Percentiles rank a stretch among this genome's conserved stretches.
Conservation (phyloP, 164 flowering plant genomes). For the Tetrastigma voinierianum region DNA sequence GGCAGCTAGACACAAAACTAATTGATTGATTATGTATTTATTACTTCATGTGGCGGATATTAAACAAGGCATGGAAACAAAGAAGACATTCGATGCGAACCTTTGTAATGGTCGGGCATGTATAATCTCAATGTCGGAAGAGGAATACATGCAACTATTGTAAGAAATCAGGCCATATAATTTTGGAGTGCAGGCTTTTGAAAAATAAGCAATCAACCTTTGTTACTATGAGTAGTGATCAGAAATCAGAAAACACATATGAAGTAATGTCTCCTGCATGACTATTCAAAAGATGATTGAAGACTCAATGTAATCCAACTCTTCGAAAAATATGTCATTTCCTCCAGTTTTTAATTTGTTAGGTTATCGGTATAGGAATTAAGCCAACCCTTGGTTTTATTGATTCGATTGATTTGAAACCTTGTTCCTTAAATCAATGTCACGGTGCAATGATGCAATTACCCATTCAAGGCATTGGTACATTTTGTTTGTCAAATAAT, state of each 20-base stretch:
- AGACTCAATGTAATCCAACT: too few species aligned
- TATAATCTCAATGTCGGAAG: too few species aligned
- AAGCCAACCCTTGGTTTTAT: background rate
- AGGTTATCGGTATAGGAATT: background rate
- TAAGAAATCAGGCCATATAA: too few species aligned
- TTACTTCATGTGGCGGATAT: background rate
- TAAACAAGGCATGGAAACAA: background rate
- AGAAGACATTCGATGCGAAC: background rate
- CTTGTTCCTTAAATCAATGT: background rate
- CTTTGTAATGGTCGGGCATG: background rate
- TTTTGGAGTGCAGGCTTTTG: too few species aligned
- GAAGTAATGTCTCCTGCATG: too few species aligned
- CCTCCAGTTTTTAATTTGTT: too few species aligned
- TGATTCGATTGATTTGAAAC: background rate
- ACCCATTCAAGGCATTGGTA: background rate
- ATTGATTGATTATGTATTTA: background rate
- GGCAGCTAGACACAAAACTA: background rate
- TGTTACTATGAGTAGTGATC: too few species aligned
- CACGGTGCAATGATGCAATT: background rate
- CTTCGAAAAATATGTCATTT: too few species aligned
- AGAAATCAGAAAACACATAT: too few species aligned
- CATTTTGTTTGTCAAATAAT: background rate
- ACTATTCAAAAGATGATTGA: too few species aligned
- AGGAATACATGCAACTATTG: too few species aligned
- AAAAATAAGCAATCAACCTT: too few species aligned